phyloP scores from a whole-genome alignment of 306 rosid species.

The Prunus persica region Prunus_persica_NCBIv2 NC_034012.1:4126501-4127000 shows the following conservation, averaged over 20 bases:
- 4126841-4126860: too few relatives aligned
- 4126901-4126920: too few relatives aligned
- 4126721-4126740: constrained; percentile 6
- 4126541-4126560: constrained; percentile 92
- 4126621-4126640: constrained; percentile 82
- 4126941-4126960: too few relatives aligned
- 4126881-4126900: too few relatives aligned
- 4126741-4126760: constrained; percentile 5
- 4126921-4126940: too few relatives aligned
- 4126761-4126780: background rate
- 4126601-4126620: constrained; percentile 92
- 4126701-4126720: constrained; percentile 5
- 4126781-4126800: background rate
- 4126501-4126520: constrained; percentile 66
- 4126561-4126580: constrained; percentile 85
- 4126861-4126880: too few relatives aligned
- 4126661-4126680: constrained; percentile 44
- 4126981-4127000: too few relatives aligned
- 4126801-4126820: background rate
- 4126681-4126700: background rate
- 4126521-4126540: constrained; percentile 60
- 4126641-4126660: constrained; percentile 69
- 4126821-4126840: too few relatives aligned
- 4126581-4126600: constrained; percentile 87
- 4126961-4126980: too few relatives aligned